phyloP scores from a whole-genome alignment of 148 eudicot genomes.

The Rhododendron ovatum region DNA sequence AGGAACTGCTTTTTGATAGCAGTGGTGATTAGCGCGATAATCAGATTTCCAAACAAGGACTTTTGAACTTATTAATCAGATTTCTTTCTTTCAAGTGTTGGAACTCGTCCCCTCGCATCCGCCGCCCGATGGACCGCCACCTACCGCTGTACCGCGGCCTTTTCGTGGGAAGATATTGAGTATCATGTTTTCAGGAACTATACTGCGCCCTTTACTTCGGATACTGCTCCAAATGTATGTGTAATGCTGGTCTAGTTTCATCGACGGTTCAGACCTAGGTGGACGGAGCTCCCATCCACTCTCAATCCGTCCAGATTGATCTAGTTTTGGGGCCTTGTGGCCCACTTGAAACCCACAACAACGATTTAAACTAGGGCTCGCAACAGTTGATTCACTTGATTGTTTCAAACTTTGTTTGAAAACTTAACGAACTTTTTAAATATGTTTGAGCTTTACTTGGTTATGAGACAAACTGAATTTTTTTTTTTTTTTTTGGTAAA shows the following conservation, averaged over 20 bases:
- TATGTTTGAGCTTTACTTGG: no score
- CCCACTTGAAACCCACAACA: neutral
- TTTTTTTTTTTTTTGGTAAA: no score
- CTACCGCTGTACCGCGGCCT: neutral
- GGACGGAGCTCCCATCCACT: neutral
- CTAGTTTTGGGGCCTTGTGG: neutral
- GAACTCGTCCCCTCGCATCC: neutral
- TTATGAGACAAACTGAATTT: no score
- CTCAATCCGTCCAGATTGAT: neutral
- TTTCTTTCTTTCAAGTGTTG: no score
- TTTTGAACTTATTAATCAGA: no score
- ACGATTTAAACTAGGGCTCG: neutral
- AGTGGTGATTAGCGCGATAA: no score
- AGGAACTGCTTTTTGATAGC: no score
- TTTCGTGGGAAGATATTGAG: neutral
- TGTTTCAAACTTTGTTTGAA: no score
- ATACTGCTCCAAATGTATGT: neutral
- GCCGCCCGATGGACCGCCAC: neutral
- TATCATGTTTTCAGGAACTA: neutral
- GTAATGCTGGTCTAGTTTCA: neutral
- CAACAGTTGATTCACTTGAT: neutral
- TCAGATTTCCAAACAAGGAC: no score
- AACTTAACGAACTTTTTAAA: no score
- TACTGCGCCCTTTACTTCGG: neutral
- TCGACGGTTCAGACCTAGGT: neutral